Percentiles rank a stretch among this genome's conserved stretches.
These are phyloP conservation scores for Fusarium sp. DNA, from an alignment of 2,329 filamentous ascomycete species.

Conservation along the genomic window DNA sequence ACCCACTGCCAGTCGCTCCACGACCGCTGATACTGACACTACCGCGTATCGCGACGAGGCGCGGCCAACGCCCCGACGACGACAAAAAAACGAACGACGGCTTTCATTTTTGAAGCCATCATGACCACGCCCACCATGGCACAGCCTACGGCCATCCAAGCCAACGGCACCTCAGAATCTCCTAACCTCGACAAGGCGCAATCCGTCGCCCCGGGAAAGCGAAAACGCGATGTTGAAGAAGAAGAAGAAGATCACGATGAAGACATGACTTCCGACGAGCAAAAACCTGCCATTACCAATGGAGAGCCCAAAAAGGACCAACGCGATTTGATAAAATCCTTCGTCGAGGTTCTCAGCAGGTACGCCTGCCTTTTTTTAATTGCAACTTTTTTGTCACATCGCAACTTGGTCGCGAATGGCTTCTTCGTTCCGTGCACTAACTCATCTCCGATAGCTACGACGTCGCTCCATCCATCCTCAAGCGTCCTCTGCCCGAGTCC, in stretches of 20 bases:
- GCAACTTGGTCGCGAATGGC: conserved; percentile 30
- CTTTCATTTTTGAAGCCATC: conserved; percentile 37
- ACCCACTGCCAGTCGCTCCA: conserved; percentile 47
- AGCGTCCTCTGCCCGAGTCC: conserved; percentile 62
- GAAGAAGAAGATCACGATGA: conserved; percentile 55
- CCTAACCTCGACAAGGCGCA: conserved; percentile 50
- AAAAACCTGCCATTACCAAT: conserved; percentile 44
- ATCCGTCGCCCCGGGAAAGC: conserved; percentile 60
- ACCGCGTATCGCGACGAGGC: conserved; percentile 58
- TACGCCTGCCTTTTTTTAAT: conserved; percentile 45
- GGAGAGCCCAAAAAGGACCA: conserved; percentile 48
- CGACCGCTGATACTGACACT: conserved; percentile 34
- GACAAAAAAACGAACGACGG: conserved; percentile 19
- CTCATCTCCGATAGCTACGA: conserved; percentile 62
- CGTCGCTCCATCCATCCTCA: conserved; percentile 65
- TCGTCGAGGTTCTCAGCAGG: conserved; percentile 55
- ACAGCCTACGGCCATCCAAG: conserved; percentile 55
- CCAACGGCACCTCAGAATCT: conserved; percentile 59
- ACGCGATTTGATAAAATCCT: conserved; percentile 55
- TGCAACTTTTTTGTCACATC: conserved; percentile 13
- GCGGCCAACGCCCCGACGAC: conserved; percentile 50
- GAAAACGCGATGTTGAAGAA: conserved; percentile 66
- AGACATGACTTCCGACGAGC: conserved; percentile 47
- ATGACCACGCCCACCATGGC: conserved; percentile 54
- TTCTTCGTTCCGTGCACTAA: conserved; percentile 46